Evolutionary conservation across 2,329 filamentous ascomycete genomes (phyloP), one percentile per base, ranked within the genome.

Genomic region (Aspergillus glaucus): DNA sequence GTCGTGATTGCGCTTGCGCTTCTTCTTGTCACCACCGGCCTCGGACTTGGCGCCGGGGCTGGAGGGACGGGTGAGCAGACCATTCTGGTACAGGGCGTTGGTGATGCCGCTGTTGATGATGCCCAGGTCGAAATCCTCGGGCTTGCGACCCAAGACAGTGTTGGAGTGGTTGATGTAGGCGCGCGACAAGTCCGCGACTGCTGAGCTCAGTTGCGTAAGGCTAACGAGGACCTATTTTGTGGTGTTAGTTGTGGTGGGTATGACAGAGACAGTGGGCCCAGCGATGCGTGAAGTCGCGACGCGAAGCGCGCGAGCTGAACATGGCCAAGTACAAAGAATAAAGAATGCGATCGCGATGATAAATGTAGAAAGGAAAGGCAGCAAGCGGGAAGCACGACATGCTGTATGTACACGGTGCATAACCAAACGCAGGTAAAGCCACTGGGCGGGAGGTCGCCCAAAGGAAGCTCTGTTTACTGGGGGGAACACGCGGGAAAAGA

Each of bases 121-220:
- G 50, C 83, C 79, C 48, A 82, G 75, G 50, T 78, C 76, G 46
- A 78, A 71, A 26, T 79, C 65, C 24, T 73, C 65, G 49, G 67
- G 60, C 72, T 78, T 73, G 79, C 82, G 57, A 39, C 84, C 84
- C 22, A 95, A 80, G 43, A 95, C 81, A 6, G 88, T 84, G 68
- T 91, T 89, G 59, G 87, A 90, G 76, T 95, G 89, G 65, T 88
- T 86, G 63, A 94, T 81, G 72, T 95, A 95, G 59, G 91, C 88
- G 62, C 82, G 80, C 55, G 87, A 85, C 60, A 95, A 85, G 50
- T 84, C 85, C 63, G 87, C 85, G 65, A 95, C 84, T 37, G 89
- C 80, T 52, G 85, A 82, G 62, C 91, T 82, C 45, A 96, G 85
- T 50, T 85, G 87, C 55, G 85, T 82, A 56, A 95, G 83, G 48